Base-by-base conservation (phyloP, 1,139 yeast species). In the Insectozyma bohioensis region DNA sequence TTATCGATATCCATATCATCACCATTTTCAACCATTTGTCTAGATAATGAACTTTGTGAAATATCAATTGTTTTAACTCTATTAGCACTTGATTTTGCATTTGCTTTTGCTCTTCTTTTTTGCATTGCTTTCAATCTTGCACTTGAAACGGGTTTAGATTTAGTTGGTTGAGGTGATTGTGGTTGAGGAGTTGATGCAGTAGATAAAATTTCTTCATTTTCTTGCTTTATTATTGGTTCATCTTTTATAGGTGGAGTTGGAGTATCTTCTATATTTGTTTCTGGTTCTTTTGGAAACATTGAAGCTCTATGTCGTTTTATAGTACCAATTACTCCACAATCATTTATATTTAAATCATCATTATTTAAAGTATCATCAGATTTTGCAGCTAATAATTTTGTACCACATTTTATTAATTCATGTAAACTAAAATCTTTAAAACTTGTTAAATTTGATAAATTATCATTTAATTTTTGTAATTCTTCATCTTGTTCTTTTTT, bases 121-220 rank as follows among this genome's bases (percentile, higher is more conserved):
- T 95, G 97, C 85, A 92, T 81, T 3, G 97, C 97, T 43, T 88
- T 77, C 63, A 88, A 72, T 54, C 97, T 72, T 1, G 98, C 96
- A 39, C 85, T 83, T 26, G 72, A 63, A 11, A 64, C 69, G 5
- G 61, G 55, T 25, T 61, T 54, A 15, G 49, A 34, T n/a, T 39
- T 33, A 10, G 36, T 24, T 23, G 38, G 38, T 24, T 24, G 11
- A 8, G 24, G 12, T 12, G 24, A 10, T 25, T 10, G 28, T 11
- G 5, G 8, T 26, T 18, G 11, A n/a, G n/a, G n/a, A n/a, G n/a
- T n/a, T n/a, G n/a, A n/a, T n/a, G n/a, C n/a, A n/a, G n/a, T n/a
- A n/a, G n/a, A n/a, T n/a, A n/a, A n/a, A n/a, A n/a, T n/a, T n/a
- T 18, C 28, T 6, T 10, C 5, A 10, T 21, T 33, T 28, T 33